Evolutionary conservation across 1,284 basidiomycete genomes (phyloP), one percentile per base, ranked within the genome.

Genomic region (Puccinia triticina): DNA sequence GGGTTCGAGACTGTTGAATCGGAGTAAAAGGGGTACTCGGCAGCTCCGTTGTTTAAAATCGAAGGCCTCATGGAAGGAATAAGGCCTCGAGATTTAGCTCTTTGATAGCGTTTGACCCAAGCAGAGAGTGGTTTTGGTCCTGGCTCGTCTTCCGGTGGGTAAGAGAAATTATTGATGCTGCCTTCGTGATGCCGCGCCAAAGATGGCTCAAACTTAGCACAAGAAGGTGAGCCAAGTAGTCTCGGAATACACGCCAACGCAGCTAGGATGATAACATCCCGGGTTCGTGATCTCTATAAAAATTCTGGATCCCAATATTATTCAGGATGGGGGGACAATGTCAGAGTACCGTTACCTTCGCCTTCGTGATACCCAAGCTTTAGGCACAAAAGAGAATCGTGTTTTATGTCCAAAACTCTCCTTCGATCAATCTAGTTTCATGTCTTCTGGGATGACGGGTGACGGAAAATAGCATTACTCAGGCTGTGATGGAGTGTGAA

Each of bases 41-140:
- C 26, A 7, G 29, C 67, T 12, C 66, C 48, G 37, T 72, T 43
- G 48, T 34, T 53, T 40, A 80, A 43, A 23, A 88, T 89, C 12
- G 91, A 88, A 61, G 86, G 84, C 16, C 92, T 91, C 78, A 93
- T 89, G 85, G 91, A 85, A 14, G 94, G 93, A 77, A 95, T 93
- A 84, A 90, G 90, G 66, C 92, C 92, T 11, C 90, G 90, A 23
- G 88, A 85, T 61, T 91, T 89, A 46, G 92, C 93, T 10, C 88
- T 88, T 82, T 90, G 88, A 84, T 93, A 89, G 11, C 92, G 92
- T 86, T 90, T 89, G 48, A 90, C 86, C 93, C 94, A 95, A 59
- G 87, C 88, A 82, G 93, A 92, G 83, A 92, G 88, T 21, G 86
- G 83, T 37, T 86, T 85, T 61, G 79, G 79, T 8, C 79, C 79